These are phyloP conservation scores for Bacterosira constricta DNA, from an alignment of 108 stramenopile species.

Conservation along the genomic window DNA sequence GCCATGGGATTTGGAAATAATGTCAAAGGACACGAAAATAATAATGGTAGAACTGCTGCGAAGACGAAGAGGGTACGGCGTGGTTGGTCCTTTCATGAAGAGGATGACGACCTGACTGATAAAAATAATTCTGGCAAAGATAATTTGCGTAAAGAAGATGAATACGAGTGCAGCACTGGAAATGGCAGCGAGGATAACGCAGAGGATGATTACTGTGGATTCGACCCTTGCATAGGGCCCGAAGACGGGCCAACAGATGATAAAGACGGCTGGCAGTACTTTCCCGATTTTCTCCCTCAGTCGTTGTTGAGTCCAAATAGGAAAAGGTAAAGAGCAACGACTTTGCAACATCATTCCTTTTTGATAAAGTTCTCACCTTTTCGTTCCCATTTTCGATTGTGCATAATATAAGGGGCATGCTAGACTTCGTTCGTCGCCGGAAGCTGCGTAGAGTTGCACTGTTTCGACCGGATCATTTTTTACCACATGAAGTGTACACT, in stretches of 20 bases:
- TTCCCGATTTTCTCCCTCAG: slow-evolving; percentile 51
- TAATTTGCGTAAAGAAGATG: slow-evolving; percentile 3
- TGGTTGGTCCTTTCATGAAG: slow-evolving; percentile 48
- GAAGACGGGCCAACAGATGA: slow-evolving; percentile 38
- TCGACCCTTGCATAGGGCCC: slow-evolving; percentile 12
- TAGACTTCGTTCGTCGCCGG: slow-evolving; percentile 65
- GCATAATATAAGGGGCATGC: slow-evolving; percentile 20
- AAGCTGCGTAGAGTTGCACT: slow-evolving; percentile 45
- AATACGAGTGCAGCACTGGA: slow-evolving; percentile 15
- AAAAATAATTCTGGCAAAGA: background rate
- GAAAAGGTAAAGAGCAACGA: too few species aligned
- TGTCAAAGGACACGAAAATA: background rate
- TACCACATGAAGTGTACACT: slow-evolving; percentile 31
- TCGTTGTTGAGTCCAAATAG: slow-evolving; percentile 46
- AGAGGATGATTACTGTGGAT: slow-evolving; percentile 24
- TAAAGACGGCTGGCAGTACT: slow-evolving; percentile 63
- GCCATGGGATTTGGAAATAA: background rate
- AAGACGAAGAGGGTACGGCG: background rate
- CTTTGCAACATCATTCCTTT: too few species aligned
- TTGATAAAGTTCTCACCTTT: background rate
- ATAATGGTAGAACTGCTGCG: background rate
- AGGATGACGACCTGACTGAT: slow-evolving; percentile 7
- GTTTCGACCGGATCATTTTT: slow-evolving; percentile 64
- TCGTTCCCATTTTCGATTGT: background rate
- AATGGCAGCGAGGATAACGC: background rate